Evolutionary conservation across 371 early-diverging fungal species (phyloP).

Genomic region (Lichtheimia hyalospora): DNA sequence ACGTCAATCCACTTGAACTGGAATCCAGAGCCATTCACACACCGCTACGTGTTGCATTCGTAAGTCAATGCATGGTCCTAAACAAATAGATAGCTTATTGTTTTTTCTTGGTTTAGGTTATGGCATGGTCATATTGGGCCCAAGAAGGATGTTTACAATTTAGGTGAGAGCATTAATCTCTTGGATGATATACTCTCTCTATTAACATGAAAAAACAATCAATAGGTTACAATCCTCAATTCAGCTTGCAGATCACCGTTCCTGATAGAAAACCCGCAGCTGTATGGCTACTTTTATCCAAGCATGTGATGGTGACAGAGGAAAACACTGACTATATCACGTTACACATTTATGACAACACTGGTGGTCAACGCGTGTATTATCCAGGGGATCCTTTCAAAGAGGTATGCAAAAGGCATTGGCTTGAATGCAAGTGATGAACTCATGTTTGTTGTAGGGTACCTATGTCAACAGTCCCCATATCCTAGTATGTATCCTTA

Average conservation of each 20-base stretch:
- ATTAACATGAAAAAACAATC: too few relatives aligned
- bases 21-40: conserved; percentile 75
- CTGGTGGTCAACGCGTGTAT: conserved; percentile 72
- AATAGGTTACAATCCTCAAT: conserved; percentile 77
- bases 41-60: conserved; percentile 66
- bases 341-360: conserved; percentile 74
- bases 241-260: conserved; percentile 58
- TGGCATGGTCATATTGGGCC: conserved; percentile 67
- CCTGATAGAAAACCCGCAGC: conserved; percentile 54
- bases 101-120: conserved; percentile 26
- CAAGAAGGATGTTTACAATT: conserved; percentile 64
- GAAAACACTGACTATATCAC: conserved; percentile 86
- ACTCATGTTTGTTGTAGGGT: conserved; percentile 42
- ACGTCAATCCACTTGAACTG: conserved; percentile 89
- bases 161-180: conserved; percentile 20
- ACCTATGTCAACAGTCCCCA: conserved; percentile 87
- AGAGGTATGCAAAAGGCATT: conserved; percentile 22
- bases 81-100: not conserved
- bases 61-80: conserved; percentile 14
- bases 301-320: conserved; percentile 79
- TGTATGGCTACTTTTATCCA: conserved; percentile 81
- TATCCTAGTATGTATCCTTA: conserved; percentile 56
- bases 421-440: not conserved
- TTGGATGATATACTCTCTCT: too few relatives aligned
- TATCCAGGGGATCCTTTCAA: conserved; percentile 74